Percentiles rank a stretch among this genome's conserved stretches.
Conservation (phyloP, 768 basidiomycete species). For the Mycena vulgaris region DNA sequence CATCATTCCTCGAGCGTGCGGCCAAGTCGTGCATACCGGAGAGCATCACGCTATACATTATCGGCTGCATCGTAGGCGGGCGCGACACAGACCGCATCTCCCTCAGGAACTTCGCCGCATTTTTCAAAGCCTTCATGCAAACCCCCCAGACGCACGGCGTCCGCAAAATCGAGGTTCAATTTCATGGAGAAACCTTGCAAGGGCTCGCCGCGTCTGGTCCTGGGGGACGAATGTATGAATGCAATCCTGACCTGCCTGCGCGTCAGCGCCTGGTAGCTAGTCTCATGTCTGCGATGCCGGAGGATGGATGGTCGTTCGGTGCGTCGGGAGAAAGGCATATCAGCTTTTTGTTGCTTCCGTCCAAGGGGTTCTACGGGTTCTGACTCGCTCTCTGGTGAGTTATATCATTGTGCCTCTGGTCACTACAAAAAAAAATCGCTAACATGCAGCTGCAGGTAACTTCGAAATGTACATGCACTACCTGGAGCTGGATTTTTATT, state of each 20-base stretch:
- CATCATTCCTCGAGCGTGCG: constrained; percentile 1
- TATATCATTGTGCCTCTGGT: constrained; percentile 6
- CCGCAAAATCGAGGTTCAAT: constrained; percentile 3
- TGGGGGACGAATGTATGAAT: neutral
- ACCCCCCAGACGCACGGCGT: constrained; percentile 3
- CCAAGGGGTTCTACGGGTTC: constrained; percentile 1
- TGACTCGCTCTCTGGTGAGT: constrained; percentile 5
- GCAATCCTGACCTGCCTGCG: constrained; percentile 5
- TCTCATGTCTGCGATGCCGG: constrained; percentile 2
- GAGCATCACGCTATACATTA: constrained; percentile 6
- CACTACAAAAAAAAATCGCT: constrained; percentile 2
- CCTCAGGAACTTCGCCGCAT: constrained; percentile 9
- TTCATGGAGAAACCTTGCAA: constrained; percentile 1
- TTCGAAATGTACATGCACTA: constrained; percentile 8
- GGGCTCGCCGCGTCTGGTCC: neutral
- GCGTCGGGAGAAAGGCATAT: constrained; percentile 5
- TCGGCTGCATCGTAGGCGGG: constrained; percentile 1
- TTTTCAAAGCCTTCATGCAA: constrained; percentile 5
- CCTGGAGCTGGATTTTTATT: neutral
- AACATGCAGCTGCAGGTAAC: constrained; percentile 2
- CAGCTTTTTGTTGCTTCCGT: constrained; percentile 6
- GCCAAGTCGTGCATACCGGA: constrained; percentile 1
- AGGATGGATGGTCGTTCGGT: neutral
- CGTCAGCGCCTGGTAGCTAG: constrained; percentile 6
- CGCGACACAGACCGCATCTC: neutral